Conservation (phyloP, 176 grass and related monocot genomes). For the Panicum miliaceum region DNA sequence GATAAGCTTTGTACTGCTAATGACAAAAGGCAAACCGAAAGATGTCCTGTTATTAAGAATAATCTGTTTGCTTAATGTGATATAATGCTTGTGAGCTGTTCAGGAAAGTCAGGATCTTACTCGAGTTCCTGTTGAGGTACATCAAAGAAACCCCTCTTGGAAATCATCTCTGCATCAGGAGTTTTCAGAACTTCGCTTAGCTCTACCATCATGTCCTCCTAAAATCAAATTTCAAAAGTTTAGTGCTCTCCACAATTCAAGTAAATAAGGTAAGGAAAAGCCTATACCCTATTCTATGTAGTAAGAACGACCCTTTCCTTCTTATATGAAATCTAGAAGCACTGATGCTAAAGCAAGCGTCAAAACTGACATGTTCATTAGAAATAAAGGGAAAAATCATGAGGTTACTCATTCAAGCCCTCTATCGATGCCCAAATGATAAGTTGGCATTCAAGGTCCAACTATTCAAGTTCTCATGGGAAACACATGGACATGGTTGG, state of each 20-base stretch:
- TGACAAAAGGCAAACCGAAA: not conserved
- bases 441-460: not conserved
- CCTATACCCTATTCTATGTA: not conserved
- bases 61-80: slow-evolving; percentile 6
- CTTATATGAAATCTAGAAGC: not conserved
- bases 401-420: not conserved
- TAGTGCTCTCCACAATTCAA: not conserved
- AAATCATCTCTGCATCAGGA: slow-evolving; percentile 77
- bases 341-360: not conserved
- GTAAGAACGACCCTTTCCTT: not conserved
- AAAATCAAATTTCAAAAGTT: slow-evolving; percentile 35
- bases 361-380: not conserved
- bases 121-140: slow-evolving; percentile 78
- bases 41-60: not conserved
- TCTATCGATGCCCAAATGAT: not conserved
- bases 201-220: slow-evolving; percentile 98
- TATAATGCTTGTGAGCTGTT: not conserved
- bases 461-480: not conserved
- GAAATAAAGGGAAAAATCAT: not conserved
- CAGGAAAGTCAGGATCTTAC: slow-evolving; percentile 48
- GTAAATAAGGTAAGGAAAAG: not conserved
- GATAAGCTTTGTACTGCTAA: not conserved
- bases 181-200: slow-evolving; percentile 81
- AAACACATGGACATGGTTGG: not conserved
- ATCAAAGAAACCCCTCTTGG: slow-evolving; percentile 78